A percentile compares a stretch with the other conserved stretches of the same genome.
phyloP scores from a whole-genome alignment of 495 filamentous ascomycete species.

The Talaromyces stipitatus region DNA sequence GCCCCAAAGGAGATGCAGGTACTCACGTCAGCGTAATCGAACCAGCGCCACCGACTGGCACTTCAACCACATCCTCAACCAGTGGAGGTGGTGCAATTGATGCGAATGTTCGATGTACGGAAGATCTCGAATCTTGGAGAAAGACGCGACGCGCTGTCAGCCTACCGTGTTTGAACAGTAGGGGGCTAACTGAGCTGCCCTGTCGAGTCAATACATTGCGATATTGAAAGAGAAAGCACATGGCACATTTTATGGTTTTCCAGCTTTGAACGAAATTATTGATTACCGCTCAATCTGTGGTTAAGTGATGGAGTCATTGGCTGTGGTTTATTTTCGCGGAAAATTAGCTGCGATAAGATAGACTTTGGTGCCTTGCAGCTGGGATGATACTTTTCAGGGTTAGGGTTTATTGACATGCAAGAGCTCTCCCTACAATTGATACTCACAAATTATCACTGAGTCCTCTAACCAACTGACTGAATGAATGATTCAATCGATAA shows the following conservation, averaged over 20 bases:
- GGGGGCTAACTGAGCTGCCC: neutral
- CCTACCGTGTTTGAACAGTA: neutral
- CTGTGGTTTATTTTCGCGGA: neutral
- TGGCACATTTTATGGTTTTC: neutral
- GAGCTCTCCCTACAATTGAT: no score
- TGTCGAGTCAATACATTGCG: neutral
- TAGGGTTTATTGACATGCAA: no score
- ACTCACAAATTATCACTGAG: neutral
- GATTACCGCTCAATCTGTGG: neutral
- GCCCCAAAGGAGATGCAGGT: neutral
- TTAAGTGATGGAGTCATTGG: neutral
- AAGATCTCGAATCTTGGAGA: neutral
- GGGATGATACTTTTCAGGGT: neutral
- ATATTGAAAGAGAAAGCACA: neutral
- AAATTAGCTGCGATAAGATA: neutral
- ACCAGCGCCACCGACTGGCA: conserved; percentile 31
- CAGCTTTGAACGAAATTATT: neutral
- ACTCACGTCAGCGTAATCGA: conserved; percentile 22
- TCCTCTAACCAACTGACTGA: no score
- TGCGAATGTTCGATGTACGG: neutral
- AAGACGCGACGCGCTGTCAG: conserved; percentile 3
- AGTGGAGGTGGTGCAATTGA: neutral
- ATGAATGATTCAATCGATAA: no score
- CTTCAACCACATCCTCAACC: conserved; percentile 4
- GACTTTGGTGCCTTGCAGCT: neutral